A percentile compares a stretch with the other conserved stretches of the same genome.
These are phyloP conservation scores for Globisporangium heterothallicum DNA, from an alignment of 352 stramenopile species.

Conservation along the genomic window DNA sequence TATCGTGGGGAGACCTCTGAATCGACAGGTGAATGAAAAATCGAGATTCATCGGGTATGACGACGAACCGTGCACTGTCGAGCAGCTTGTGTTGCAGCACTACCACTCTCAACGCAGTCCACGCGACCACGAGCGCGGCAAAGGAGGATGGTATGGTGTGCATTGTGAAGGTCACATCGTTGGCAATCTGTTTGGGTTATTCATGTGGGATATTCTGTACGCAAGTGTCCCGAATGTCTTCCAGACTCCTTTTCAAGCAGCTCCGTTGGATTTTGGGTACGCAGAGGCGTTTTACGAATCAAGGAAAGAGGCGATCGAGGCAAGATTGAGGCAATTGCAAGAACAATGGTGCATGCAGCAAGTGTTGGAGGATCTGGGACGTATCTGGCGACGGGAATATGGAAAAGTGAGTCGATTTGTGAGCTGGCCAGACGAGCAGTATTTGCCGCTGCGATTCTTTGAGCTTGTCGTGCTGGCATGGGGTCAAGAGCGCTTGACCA, in stretches of 20 bases:
- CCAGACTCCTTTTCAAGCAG: constrained; percentile 77
- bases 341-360: constrained; percentile 32
- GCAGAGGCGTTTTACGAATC: constrained; percentile 42
- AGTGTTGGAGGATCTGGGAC: constrained; percentile 30
- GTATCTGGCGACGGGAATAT: constrained; percentile 35
- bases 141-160: constrained; percentile 76
- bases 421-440: constrained; percentile 30
- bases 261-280: constrained; percentile 68
- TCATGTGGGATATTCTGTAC: constrained; percentile 89
- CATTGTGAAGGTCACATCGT: constrained; percentile 79
- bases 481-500: constrained; percentile 29
- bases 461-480: constrained; percentile 48
- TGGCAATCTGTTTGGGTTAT: constrained; percentile 71
- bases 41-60: constrained; percentile 86
- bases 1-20: constrained; percentile 69
- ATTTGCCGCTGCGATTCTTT: constrained; percentile 38
- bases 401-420: constrained; percentile 66
- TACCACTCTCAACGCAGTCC: constrained; percentile 33
- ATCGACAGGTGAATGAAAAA: constrained; percentile 70
- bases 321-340: constrained; percentile 34
- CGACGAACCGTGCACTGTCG: constrained; percentile 77
- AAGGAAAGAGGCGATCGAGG: constrained; percentile 40
- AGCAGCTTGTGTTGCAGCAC: constrained; percentile 81
- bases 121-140: constrained; percentile 6
- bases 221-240: constrained; percentile 76